Percentiles rank a stretch among this genome's conserved stretches.
Evolutionary conservation across 2,329 filamentous ascomycete genomes (phyloP).

Genomic region (Sporothrix curviconia): DNA sequence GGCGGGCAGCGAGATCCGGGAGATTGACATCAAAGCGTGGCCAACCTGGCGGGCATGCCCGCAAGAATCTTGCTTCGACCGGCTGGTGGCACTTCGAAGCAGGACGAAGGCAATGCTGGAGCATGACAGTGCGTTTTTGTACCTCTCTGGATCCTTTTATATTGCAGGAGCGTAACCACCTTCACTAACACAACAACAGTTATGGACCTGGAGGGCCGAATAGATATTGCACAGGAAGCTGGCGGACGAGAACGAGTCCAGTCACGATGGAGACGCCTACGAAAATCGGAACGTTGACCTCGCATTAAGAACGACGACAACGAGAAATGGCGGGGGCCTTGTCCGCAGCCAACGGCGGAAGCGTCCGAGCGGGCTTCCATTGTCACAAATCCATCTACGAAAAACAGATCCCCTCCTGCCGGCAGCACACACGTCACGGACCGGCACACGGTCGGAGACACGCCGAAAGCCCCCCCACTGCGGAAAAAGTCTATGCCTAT

Average conservation of each 20-base stretch:
- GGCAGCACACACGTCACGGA: conserved; percentile 43
- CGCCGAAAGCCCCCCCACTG: conserved; percentile 50
- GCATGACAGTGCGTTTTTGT: conserved; percentile 81
- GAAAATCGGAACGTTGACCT: conserved; percentile 49
- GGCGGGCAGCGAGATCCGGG: conserved; percentile 90
- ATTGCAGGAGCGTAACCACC: too few relatives aligned
- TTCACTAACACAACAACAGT: conserved; percentile 42
- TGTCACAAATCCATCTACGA: conserved; percentile 98
- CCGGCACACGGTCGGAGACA: conserved; percentile 30
- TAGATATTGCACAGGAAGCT: conserved; percentile 57
- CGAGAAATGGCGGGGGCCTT: conserved; percentile 18
- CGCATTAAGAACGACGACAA: conserved; percentile 42
- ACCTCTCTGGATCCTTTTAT: too few relatives aligned
- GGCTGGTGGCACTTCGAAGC: conserved; percentile 76
- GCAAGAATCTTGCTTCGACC: conserved; percentile 82
- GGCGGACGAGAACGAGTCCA: conserved; percentile 51
- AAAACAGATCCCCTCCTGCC: conserved; percentile 65
- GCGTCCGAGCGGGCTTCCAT: conserved; percentile 58
- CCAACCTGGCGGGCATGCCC: conserved; percentile 88
- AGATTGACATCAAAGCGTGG: conserved; percentile 96
- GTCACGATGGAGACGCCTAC: conserved; percentile 46
- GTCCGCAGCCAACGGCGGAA: conserved; percentile 16
- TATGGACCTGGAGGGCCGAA: conserved; percentile 53
- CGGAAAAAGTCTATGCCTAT: conserved; percentile 85
- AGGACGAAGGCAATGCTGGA: too few relatives aligned